Evolutionary conservation across 306 rosid species (phyloP).

Genomic region (Mimosa bimucronata): DNA sequence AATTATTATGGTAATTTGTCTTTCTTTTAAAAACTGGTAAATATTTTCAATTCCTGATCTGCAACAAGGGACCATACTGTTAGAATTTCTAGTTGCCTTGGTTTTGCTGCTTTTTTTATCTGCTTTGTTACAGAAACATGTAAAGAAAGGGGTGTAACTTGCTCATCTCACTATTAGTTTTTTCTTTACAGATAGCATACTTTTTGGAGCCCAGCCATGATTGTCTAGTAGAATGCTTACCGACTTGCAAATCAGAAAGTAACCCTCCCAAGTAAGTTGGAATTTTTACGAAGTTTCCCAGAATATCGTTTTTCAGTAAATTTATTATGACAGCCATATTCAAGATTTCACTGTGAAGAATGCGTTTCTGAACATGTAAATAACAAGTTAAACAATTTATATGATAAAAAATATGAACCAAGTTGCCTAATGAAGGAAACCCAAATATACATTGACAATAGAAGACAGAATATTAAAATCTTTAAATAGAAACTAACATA

Average conservation of each 20-base stretch:
- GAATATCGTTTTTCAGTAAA: not conserved
- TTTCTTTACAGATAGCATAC: conserved; percentile 69
- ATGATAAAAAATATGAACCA: not conserved
- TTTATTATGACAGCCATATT: not conserved
- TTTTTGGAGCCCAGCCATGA: conserved; percentile 84
- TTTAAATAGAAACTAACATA: not conserved
- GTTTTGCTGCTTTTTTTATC: not conserved
- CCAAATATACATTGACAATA: not conserved
- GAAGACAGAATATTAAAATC: not conserved
- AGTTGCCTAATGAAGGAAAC: not conserved
- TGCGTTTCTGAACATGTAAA: not conserved
- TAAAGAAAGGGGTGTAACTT: not conserved
- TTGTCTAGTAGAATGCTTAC: conserved; percentile 87
- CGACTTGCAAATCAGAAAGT: conserved; percentile 79
- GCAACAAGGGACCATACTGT: not conserved
- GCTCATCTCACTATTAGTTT: not conserved
- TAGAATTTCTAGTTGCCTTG: not conserved
- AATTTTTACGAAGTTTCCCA: conserved; percentile 9
- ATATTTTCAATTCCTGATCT: not conserved
- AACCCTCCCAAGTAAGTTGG: conserved; percentile 85
- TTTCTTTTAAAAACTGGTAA: not conserved
- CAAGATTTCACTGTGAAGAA: not conserved
- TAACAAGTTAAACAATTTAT: not conserved
- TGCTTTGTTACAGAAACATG: not conserved
- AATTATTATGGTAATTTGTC: not conserved